Evolutionary conservation across 2,329 filamentous ascomycete species (phyloP).

Genomic region (Colletotrichum agaves): DNA sequence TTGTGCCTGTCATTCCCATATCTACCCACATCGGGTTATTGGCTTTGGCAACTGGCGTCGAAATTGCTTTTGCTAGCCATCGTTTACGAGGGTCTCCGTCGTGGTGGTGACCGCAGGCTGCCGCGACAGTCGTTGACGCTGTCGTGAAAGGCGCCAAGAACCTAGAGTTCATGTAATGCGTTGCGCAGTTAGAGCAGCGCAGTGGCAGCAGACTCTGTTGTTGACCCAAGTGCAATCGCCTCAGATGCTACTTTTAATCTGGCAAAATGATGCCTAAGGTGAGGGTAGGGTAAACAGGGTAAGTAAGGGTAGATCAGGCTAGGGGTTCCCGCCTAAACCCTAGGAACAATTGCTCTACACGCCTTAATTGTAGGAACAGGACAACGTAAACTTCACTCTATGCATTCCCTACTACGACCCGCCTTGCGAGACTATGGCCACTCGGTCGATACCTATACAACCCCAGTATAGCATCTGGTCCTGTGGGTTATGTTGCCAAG

Average conservation of each 20-base stretch:
- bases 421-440: neutral
- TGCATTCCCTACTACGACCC: conserved; percentile 17
- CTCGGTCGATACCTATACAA: conserved; percentile 9
- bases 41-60: neutral
- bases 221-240: too few relatives aligned
- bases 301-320: too few relatives aligned
- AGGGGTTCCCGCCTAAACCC: too few relatives aligned
- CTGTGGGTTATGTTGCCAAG: too few relatives aligned
- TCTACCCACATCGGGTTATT: conserved; percentile 3
- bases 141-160: conserved; percentile 3
- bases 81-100: neutral
- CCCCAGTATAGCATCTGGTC: conserved; percentile 12
- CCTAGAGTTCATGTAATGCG: neutral
- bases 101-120: neutral
- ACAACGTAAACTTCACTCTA: conserved; percentile 25
- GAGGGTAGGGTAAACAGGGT: too few relatives aligned
- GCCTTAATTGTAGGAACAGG: too few relatives aligned
- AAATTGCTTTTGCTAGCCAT: conserved; percentile 12
- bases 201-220: neutral
- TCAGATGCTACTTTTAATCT: too few relatives aligned
- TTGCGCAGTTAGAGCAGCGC: neutral
- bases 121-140: conserved; percentile 1
- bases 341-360: too few relatives aligned
- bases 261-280: too few relatives aligned
- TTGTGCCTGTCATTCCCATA: neutral